phyloP scores from a whole-genome alignment of 164 flowering plant genomes.

The Litsea cubeba region DNA sequence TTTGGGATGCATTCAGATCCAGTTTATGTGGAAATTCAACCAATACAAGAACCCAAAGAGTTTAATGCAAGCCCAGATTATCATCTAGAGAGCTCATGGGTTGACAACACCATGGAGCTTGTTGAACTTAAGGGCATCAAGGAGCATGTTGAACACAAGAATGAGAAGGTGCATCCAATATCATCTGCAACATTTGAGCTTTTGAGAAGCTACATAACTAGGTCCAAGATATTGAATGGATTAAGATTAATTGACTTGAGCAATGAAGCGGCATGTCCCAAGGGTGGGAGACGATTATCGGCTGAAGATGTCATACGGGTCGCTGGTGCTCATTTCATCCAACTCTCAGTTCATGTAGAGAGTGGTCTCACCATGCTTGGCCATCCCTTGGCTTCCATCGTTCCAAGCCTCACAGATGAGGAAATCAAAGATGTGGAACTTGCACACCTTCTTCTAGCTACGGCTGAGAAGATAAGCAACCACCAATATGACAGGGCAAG shows the following conservation, averaged over 20 bases:
- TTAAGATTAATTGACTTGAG: background rate
- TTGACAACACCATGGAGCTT: too few species aligned
- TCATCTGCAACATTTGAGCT: too few species aligned
- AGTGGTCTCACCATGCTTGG: constrained; percentile 14
- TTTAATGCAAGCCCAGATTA: too few species aligned
- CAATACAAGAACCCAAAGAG: background rate
- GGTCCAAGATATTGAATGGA: background rate
- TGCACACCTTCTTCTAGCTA: constrained; percentile 34
- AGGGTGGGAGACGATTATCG: constrained; percentile 19
- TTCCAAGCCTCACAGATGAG: constrained; percentile 29
- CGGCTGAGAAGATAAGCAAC: constrained; percentile 44
- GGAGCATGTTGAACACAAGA: too few species aligned
- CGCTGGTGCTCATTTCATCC: constrained; percentile 41
- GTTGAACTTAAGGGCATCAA: too few species aligned
- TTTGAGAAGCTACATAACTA: too few species aligned
- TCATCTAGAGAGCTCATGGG: too few species aligned
- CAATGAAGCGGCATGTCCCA: background rate
- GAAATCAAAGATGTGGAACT: constrained; percentile 38
- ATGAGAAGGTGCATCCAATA: too few species aligned
- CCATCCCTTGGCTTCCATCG: constrained; percentile 24
- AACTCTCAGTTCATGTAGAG: constrained; percentile 10
- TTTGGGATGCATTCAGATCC: constrained; percentile 2
- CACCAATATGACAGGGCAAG: constrained; percentile 39
- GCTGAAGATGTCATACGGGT: constrained; percentile 37
- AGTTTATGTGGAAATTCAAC: background rate